phyloP scores from a whole-genome alignment of 805 yeast species.

The Myxozyma neglecta region DNA sequence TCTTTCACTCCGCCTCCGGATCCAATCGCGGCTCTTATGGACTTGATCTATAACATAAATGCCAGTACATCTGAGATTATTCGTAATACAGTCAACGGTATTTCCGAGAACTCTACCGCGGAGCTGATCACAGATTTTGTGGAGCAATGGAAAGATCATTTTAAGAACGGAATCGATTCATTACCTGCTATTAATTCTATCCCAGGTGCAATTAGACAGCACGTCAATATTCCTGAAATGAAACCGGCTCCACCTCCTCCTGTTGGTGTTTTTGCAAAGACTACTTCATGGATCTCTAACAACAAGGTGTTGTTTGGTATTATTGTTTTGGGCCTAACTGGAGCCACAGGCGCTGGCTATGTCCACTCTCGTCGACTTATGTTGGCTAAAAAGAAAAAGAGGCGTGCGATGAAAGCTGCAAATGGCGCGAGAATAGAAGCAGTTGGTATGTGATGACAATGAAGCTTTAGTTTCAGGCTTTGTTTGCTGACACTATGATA shows the following conservation, averaged over 20 bases:
- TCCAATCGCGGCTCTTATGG: conserved; percentile 28
- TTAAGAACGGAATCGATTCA: conserved; percentile 11
- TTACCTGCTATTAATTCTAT: conserved; percentile 10
- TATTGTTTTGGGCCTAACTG: conserved; percentile 22
- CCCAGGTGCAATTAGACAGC: conserved; percentile 5
- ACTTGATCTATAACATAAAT: conserved; percentile 20
- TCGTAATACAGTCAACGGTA: conserved; percentile 14
- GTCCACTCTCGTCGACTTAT: conserved; percentile 4
- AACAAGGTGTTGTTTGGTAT: conserved; percentile 23
- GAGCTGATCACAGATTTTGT: conserved; percentile 21
- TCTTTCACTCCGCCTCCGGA: conserved; percentile 31
- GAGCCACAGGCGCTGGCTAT: conserved; percentile 17
- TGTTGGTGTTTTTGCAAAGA: neutral
- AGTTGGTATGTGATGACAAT: conserved; percentile 39
- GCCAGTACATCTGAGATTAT: conserved; percentile 19
- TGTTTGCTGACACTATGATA: neutral
- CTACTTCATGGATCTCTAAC: conserved; percentile 18
- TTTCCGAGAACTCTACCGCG: conserved; percentile 11
- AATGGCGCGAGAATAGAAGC: conserved; percentile 79
- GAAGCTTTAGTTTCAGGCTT: neutral
- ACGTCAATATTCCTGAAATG: neutral
- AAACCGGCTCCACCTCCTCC: conserved; percentile 14
- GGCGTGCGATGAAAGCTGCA: conserved; percentile 59
- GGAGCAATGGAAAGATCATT: conserved; percentile 11
- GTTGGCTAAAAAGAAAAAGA: conserved; percentile 34